A percentile compares a stretch with the other conserved stretches of the same genome.
Evolutionary conservation across 306 rosid genomes (phyloP).

Genomic region (Hylodesmum podocarpum): DNA sequence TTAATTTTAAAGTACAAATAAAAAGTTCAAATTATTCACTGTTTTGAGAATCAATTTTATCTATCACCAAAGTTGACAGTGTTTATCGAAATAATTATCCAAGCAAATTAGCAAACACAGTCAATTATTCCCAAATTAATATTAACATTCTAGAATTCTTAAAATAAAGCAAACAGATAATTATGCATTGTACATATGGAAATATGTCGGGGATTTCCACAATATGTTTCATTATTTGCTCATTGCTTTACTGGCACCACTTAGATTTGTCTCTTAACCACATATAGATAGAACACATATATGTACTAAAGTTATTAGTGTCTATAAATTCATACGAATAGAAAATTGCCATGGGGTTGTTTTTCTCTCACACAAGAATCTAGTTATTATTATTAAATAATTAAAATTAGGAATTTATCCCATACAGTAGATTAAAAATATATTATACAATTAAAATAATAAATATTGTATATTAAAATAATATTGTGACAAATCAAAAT

Average conservation of each 20-base stretch:
- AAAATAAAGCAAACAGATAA: no score
- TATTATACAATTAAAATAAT: no score
- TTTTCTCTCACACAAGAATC: background rate
- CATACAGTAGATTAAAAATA: no score
- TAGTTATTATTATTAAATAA: background rate
- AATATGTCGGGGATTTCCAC: background rate
- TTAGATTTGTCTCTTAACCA: conserved; percentile 19
- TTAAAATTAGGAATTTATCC: background rate
- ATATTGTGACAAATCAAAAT: no score
- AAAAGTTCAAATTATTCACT: no score
- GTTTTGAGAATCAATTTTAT: no score
- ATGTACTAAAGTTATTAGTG: background rate
- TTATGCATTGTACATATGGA: no score
- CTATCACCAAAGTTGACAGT: no score
- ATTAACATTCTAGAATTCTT: background rate
- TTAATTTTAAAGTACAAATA: no score
- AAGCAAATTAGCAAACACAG: background rate
- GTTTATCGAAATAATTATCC: no score
- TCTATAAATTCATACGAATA: background rate
- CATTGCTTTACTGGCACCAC: background rate
- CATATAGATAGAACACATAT: background rate
- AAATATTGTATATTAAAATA: no score
- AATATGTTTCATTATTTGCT: background rate
- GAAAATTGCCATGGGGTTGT: conserved; percentile 6
- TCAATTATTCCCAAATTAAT: no score